phyloP scores from a whole-genome alignment of 2,329 filamentous ascomycete species.

The Fusarium sp. region DNA sequence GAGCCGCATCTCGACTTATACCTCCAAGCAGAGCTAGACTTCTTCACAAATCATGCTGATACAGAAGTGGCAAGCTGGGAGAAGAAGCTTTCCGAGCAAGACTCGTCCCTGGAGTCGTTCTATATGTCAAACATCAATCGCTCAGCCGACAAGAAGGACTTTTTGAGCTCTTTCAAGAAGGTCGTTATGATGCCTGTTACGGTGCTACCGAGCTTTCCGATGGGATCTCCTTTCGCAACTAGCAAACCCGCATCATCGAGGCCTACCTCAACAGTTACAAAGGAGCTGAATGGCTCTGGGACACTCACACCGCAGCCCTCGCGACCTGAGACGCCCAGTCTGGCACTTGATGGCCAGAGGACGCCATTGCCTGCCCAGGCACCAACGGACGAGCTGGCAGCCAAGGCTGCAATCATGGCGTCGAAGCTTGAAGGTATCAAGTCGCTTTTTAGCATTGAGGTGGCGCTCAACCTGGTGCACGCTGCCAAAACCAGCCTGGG shows the following conservation, averaged over 20 bases:
- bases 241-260: constrained; percentile 48
- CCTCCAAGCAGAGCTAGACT: constrained; percentile 87
- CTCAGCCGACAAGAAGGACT: constrained; percentile 95
- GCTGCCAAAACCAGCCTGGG: constrained; percentile 88
- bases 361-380: constrained; percentile 66
- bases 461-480: constrained; percentile 90
- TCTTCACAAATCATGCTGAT: constrained; percentile 81
- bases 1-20: constrained; percentile 96
- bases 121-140: constrained; percentile 96
- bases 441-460: constrained; percentile 94
- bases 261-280: constrained; percentile 17
- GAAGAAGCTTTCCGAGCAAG: constrained; percentile 88
- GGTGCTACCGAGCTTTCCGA: constrained; percentile 76
- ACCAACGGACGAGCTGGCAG: constrained; percentile 89
- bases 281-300: constrained; percentile 42
- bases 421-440: constrained; percentile 93
- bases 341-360: constrained; percentile 51
- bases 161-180: constrained; percentile 95
- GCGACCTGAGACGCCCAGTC: constrained; percentile 60
- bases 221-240: constrained; percentile 66
- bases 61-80: constrained; percentile 86
- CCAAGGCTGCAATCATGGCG: constrained; percentile 98
- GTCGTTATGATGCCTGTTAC: constrained; percentile 99
- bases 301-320: constrained; percentile 52
- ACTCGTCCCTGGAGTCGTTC: constrained; percentile 89